These are phyloP conservation scores for Vigna hirtella DNA, from an alignment of 306 rosid genomes.

Conservation along the genomic window DNA sequence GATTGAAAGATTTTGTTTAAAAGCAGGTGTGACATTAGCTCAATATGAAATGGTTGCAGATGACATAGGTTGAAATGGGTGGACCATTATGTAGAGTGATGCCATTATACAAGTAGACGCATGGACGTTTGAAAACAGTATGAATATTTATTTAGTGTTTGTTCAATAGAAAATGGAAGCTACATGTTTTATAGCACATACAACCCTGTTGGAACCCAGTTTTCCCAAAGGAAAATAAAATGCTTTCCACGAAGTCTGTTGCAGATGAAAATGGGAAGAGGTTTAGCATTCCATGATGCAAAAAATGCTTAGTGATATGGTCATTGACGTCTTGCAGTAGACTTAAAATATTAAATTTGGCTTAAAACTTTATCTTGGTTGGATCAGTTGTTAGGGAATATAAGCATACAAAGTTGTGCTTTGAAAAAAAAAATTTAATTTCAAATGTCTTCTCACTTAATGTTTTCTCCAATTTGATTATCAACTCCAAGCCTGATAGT, in stretches of 20 bases:
- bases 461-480: neutral
- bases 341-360: neutral
- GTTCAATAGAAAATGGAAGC: neutral
- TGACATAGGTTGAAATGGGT: constrained; percentile 11
- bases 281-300: neutral
- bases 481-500: neutral
- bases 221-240: neutral
- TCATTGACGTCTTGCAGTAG: neutral
- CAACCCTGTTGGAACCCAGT: neutral
- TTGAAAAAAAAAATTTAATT: neutral
- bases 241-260: neutral
- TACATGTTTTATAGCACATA: neutral
- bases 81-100: constrained; percentile 26
- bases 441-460: constrained; percentile 4
- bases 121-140: constrained; percentile 1
- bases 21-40: neutral
- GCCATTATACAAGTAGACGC: constrained; percentile 15
- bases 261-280: neutral
- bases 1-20: constrained; percentile 13
- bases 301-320: neutral
- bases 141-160: neutral
- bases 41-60: neutral
- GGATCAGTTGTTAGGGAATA: neutral
- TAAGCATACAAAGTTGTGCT: neutral
- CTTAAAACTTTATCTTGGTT: constrained; percentile 10